Conservation (phyloP, 2,329 filamentous ascomycete genomes). For the Aspergillus fructus region DNA sequence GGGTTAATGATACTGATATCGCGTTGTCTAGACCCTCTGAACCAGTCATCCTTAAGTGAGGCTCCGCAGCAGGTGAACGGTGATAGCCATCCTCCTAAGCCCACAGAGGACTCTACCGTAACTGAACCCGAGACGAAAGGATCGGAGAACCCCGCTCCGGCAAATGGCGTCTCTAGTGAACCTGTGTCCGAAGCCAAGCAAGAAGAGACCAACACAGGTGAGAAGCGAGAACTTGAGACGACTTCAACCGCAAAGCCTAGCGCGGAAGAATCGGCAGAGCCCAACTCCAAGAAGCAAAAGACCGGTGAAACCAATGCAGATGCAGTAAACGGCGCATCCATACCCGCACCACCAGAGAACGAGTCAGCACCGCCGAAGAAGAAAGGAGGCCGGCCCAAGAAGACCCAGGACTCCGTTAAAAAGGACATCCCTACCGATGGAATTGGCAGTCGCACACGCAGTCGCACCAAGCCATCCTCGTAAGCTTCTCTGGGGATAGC, state of each 20-base stretch:
- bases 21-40: conserved; percentile 10
- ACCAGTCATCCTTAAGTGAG: conserved; percentile 1
- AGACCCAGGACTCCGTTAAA: conserved; percentile 29
- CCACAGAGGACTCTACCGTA: conserved; percentile 5
- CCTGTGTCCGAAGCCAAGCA: conserved; percentile 11
- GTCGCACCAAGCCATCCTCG: conserved; percentile 33
- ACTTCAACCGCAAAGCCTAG: conserved; percentile 14
- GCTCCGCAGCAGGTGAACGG: conserved; percentile 10
- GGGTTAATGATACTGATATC: conserved; percentile 17
- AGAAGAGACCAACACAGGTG: conserved; percentile 16
- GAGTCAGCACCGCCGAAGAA: conserved; percentile 13
- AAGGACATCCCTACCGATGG: conserved; percentile 31
- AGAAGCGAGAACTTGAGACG: conserved; percentile 26
- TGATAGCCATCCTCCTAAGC: conserved; percentile 2
- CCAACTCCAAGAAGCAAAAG: conserved; percentile 38
- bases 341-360: conserved; percentile 21
- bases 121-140: conserved; percentile 10
- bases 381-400: conserved; percentile 32
- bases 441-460: conserved; percentile 40
- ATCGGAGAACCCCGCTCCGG: conserved; percentile 2
- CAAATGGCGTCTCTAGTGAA: background rate
- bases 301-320: conserved; percentile 16
- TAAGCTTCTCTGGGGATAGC: background rate
- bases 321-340: conserved; percentile 16
- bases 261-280: conserved; percentile 20